These are phyloP conservation scores for Hortaea werneckii DNA, from an alignment of 2,329 filamentous ascomycete species.

Conservation along the genomic window DNA sequence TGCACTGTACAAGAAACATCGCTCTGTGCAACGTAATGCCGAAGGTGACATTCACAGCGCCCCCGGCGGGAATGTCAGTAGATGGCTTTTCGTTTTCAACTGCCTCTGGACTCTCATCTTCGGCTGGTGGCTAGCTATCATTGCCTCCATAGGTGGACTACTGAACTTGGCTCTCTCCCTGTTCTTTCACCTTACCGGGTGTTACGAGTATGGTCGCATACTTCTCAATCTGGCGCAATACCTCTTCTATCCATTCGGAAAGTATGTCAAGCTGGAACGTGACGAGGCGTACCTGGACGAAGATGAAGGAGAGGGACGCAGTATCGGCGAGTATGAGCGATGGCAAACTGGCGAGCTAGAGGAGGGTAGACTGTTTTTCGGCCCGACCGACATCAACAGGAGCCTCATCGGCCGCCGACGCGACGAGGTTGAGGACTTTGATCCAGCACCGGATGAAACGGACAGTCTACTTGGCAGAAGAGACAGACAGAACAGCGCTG, in stretches of 20 bases:
- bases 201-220: constrained; percentile 73
- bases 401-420: constrained; percentile 80
- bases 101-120: constrained; percentile 82
- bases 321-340: constrained; percentile 96
- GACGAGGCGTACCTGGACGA: constrained; percentile 92
- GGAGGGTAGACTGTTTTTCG: constrained; percentile 91
- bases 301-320: constrained; percentile 88
- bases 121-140: constrained; percentile 86
- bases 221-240: constrained; percentile 78
- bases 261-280: constrained; percentile 85
- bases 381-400: constrained; percentile 57
- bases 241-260: constrained; percentile 91
- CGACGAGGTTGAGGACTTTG: constrained; percentile 70
- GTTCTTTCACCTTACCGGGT: constrained; percentile 68
- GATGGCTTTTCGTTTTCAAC: constrained; percentile 80
- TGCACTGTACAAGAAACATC: constrained; percentile 91
- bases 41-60: constrained; percentile 95
- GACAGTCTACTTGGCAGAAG: constrained; percentile 69
- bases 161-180: constrained; percentile 66
- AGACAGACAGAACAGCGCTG: background rate
- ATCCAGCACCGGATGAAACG: constrained; percentile 56
- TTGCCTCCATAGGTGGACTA: constrained; percentile 63
- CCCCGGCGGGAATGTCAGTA: constrained; percentile 76
- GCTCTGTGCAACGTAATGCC: constrained; percentile 90
- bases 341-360: constrained; percentile 98